Percentiles rank a stretch among this genome's conserved stretches.
Evolutionary conservation across 83 land plant genomes (phyloP).

Genomic region (Larix sibirica): DNA sequence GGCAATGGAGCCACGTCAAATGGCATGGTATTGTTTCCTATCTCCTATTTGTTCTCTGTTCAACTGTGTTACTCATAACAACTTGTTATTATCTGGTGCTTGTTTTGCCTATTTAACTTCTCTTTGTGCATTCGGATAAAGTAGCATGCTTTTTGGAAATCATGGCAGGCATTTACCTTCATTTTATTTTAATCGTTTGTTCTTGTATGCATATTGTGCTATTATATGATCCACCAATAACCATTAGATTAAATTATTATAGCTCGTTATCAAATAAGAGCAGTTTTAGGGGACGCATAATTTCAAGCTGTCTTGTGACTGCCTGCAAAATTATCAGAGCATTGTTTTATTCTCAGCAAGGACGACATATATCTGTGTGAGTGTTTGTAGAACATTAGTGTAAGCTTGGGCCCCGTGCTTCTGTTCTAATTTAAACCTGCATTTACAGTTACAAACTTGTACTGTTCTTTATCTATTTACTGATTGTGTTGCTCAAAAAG

Average conservation of each 20-base stretch:
- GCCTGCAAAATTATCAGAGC: not conserved
- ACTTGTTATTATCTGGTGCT: not conserved
- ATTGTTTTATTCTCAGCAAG: not conserved
- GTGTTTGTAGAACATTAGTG: too few species aligned
- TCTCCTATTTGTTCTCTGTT: not conserved
- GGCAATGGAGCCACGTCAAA: constrained; percentile 42
- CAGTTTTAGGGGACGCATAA: not conserved
- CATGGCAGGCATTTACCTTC: not conserved
- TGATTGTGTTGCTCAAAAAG: too few species aligned
- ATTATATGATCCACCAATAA: not conserved
- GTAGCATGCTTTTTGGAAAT: not conserved
- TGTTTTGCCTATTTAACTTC: not conserved
- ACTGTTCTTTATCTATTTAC: too few species aligned
- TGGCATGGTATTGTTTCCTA: constrained; percentile 39
- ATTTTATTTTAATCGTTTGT: not conserved
- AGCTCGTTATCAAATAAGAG: not conserved
- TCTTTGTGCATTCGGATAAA: not conserved
- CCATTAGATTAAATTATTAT: not conserved
- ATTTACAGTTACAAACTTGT: too few species aligned
- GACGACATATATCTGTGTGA: not conserved
- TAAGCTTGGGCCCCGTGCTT: too few species aligned
- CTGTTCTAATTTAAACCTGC: too few species aligned
- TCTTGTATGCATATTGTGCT: not conserved
- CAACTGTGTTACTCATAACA: not conserved
- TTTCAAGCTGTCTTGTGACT: not conserved